These are phyloP conservation scores for Sporothrix schenckii DNA, from an alignment of 2,329 filamentous ascomycete species.

Conservation along the genomic window DNA sequence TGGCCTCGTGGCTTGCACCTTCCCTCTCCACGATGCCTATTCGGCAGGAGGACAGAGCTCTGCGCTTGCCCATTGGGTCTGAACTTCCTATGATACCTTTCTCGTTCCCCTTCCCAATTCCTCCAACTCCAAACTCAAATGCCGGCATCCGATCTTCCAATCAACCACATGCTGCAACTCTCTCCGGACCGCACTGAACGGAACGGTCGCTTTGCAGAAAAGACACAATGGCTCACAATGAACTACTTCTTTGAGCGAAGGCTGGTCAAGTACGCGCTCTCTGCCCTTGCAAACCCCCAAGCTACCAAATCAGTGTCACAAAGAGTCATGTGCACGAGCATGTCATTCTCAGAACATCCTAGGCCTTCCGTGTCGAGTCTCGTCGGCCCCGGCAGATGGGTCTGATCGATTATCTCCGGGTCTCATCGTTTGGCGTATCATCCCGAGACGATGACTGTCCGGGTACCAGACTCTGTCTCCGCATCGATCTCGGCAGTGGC, in stretches of 20 bases:
- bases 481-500: constrained; percentile 1
- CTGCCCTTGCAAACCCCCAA: not conserved
- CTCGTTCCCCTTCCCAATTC: not conserved
- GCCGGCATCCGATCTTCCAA: not conserved
- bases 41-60: not conserved
- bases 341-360: not conserved
- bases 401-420: not conserved
- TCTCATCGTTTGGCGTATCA: not conserved
- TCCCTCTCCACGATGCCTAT: not conserved
- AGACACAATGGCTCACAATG: no score
- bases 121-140: not conserved
- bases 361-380: not conserved
- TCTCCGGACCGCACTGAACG: not conserved
- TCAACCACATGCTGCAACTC: not conserved
- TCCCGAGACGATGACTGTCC: not conserved
- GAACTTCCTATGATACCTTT: not conserved
- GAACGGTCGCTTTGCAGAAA: not conserved
- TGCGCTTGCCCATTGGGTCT: not conserved
- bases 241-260: no score
- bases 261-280: not conserved
- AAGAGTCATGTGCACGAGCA: not conserved
- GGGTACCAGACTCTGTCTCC: not conserved
- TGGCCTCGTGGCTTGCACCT: not conserved
- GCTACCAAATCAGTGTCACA: not conserved
- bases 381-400: constrained; percentile 7